Base-by-base conservation (phyloP, 495 filamentous ascomycete species). In the Penicilliopsis zonata region DNA sequence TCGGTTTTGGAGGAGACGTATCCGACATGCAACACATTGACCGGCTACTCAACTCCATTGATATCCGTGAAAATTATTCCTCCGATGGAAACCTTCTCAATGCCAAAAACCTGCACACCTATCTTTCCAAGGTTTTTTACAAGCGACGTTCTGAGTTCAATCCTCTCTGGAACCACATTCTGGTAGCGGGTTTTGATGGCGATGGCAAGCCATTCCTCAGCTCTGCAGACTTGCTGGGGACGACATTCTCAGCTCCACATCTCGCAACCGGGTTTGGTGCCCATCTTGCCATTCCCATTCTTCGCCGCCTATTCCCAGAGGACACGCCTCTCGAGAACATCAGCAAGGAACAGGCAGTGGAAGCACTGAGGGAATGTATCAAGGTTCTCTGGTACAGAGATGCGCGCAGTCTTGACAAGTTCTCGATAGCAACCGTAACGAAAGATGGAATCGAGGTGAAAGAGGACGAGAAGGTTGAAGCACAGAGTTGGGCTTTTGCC, bases 21-120 rank as follows among this genome's bases (percentile, higher is more conserved):
- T 87, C 80, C 38, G 90, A 98, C 66, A 96, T 98, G 90, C 90
- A 98, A 63, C 85, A 86, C 60, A 76, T 98, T 15, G 80, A 93
- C 69, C 83, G 90, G 33, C 72, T 92, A 37, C 76, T 98, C 36
- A 76, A 70, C 47, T 78, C 82, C 34, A 78, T 96, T 43, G 74
- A 80, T 52, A 85, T 87, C 65, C 69, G 78, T 52, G 90, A 96
- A 63, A 82, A 84, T 37, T 95, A 98, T 64, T 70, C 69, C 32
- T 55, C 60, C 34, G 56, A 69, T 40, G 47, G 52, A 23, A 69
- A 69, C 47, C 57, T 67, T 34, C 74, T 94, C 40, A 81, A 80
- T 57, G 86, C 86, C n/a, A 77, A 78, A 52, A 92, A 94, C 56
- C 74, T 98, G 37, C 87, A 96, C 71, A 90, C 81, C 48, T 98